Base-by-base conservation (phyloP, 495 filamentous ascomycete species). In the Lasiosphaeria miniovina region DNA sequence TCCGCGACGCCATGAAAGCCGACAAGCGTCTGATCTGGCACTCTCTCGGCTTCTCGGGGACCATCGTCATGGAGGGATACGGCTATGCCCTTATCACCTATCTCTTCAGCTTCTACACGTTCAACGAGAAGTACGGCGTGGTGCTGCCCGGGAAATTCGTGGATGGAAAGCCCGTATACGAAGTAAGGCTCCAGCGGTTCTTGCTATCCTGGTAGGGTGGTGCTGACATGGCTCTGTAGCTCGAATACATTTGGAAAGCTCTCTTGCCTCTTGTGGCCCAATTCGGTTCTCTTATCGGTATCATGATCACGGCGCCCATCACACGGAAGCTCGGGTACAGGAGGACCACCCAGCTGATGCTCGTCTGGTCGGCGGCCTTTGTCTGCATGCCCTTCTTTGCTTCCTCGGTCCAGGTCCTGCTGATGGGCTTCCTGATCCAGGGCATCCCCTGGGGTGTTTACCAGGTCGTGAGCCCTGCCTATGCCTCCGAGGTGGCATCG, bases 391-490 rank as follows among this genome's bases (percentile, higher is more conserved):
- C 76, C 3, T 84, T 87, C 77, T 88, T 88, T 43, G 84, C 88
- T 32, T 74, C 77, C 6, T 85, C 75, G 55, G 77, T 90, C 41
- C 69, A 82, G 43, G 68, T 84, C 7, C 78, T 92, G 36, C 75
- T 87, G 11, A 82, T 80, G 6, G 88, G 82, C 40, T 87, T 88
- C 67, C 80, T 91, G 38, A 77, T 92, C 52, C 84, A 84, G 57
- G 88, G 88, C 55, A 83, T 92, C 61, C 86, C 87, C 4, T 90
- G 86, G 86, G 89, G 88, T 55, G 72, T 83, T 52, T 85, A 80
- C 70, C 77, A 78, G 55, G 81, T 79, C 15, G 74, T 83, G 58
- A 77, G 77, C 0, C 75, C 78, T 1, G 70, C 81, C 0, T 85
- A 85, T 59, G 75, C 86, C 52, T 84, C 84, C 17, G 87, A 90